Evolutionary conservation across 257 asterid genomes (phyloP).

Genomic region (Solanum paucissectum): DNA sequence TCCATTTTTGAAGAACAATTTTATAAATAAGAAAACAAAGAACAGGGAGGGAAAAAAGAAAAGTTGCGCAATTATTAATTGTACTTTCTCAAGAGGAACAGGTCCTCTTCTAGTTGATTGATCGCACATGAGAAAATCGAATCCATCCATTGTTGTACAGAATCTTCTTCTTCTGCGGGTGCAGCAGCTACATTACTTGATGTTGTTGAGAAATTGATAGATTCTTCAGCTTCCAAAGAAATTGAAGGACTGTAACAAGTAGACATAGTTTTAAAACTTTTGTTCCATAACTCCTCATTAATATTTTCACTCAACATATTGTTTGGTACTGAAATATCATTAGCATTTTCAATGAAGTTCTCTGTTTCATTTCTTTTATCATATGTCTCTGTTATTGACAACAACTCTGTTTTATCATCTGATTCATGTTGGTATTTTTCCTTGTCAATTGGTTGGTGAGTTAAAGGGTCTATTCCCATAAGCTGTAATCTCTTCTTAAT

Average conservation of each 20-base stretch:
- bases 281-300: conserved; percentile 16
- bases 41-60: background rate
- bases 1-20: background rate
- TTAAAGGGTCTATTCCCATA: conserved; percentile 35
- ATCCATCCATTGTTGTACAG: conserved; percentile 24
- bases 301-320: conserved; percentile 5
- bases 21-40: background rate
- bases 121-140: conserved; percentile 39
- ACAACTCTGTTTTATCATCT: background rate
- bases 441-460: conserved; percentile 18
- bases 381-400: background rate
- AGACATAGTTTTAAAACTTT: background rate
- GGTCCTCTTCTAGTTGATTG: conserved; percentile 20
- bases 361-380: background rate
- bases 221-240: conserved; percentile 15
- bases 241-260: conserved; percentile 16
- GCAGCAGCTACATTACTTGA: background rate
- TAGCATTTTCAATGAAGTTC: background rate
- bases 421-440: background rate
- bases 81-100: background rate
- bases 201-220: conserved; percentile 16
- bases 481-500: conserved; percentile 53
- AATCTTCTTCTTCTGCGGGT: conserved; percentile 4
- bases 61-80: background rate
- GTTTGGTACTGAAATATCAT: background rate